Evolutionary conservation across 2,329 filamentous ascomycete genomes (phyloP).

Genomic region (Botryotinia narcissicola): DNA sequence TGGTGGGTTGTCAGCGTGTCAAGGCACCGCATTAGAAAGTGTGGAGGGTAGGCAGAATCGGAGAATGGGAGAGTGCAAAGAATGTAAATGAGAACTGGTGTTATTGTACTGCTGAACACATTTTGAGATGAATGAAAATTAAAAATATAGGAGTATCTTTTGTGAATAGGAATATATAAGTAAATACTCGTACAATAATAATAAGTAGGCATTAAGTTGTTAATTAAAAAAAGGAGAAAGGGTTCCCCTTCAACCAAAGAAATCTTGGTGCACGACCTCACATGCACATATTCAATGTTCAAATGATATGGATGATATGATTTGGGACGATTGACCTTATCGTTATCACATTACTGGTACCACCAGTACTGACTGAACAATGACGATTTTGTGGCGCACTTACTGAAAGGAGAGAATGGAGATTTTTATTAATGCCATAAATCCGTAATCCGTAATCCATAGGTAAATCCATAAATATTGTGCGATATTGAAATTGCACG

Average conservation of each 20-base stretch:
- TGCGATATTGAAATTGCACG: neutral
- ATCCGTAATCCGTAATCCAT: neutral
- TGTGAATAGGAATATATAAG: neutral
- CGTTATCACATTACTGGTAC: neutral
- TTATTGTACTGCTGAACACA: neutral
- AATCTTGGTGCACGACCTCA: slow-evolving; percentile 1
- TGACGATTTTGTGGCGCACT: slow-evolving; percentile 1
- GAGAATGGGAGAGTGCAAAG: neutral
- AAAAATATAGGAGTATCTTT: neutral
- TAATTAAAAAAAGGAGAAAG: neutral
- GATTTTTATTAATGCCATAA: neutral
- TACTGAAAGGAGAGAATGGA: neutral
- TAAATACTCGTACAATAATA: neutral
- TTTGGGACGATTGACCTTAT: neutral
- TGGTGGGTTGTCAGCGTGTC: neutral
- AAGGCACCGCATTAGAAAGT: neutral
- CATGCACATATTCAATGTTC: neutral
- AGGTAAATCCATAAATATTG: neutral
- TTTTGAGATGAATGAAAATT: neutral
- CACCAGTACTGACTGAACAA: neutral
- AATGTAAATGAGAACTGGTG: neutral
- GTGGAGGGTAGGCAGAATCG: neutral
- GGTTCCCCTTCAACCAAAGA: neutral
- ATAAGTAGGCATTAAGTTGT: neutral
- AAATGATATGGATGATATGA: neutral